phyloP scores from a whole-genome alignment of 441 rosid species.

The Croton setiger region DNA sequence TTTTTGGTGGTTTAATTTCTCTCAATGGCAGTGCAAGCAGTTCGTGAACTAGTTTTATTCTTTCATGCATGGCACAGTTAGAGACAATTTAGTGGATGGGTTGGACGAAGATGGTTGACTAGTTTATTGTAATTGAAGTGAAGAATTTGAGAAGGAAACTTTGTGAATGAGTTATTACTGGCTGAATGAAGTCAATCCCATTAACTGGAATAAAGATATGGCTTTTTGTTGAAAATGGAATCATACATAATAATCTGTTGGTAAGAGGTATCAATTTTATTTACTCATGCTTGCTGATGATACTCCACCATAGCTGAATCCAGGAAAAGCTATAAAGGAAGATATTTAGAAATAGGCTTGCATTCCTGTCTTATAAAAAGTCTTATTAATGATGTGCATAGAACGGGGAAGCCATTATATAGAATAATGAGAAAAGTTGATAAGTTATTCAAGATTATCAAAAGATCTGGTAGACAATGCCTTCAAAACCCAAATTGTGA shows the following conservation, averaged over 20 bases:
- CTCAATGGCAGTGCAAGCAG: neutral
- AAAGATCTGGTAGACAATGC: too few relatives aligned
- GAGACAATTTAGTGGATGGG: neutral
- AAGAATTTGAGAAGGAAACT: neutral
- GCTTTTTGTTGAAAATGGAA: neutral
- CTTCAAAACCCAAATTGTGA: too few relatives aligned
- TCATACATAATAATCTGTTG: neutral
- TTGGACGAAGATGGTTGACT: neutral
- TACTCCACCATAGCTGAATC: neutral
- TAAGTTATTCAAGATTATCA: too few relatives aligned
- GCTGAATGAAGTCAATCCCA: neutral
- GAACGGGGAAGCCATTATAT: too few relatives aligned
- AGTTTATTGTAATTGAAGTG: neutral
- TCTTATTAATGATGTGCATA: too few relatives aligned
- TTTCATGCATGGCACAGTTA: neutral
- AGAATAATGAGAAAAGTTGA: too few relatives aligned
- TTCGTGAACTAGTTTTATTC: neutral
- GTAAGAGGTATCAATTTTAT: neutral
- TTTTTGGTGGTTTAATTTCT: neutral
- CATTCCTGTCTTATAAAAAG: too few relatives aligned
- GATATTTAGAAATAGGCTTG: too few relatives aligned
- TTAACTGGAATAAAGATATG: neutral
- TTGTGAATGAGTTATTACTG: neutral
- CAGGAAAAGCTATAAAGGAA: too few relatives aligned
- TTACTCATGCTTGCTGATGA: neutral